Conservation (phyloP, 805 yeast genomes). For the Wickerhamomyces bovis region DNA sequence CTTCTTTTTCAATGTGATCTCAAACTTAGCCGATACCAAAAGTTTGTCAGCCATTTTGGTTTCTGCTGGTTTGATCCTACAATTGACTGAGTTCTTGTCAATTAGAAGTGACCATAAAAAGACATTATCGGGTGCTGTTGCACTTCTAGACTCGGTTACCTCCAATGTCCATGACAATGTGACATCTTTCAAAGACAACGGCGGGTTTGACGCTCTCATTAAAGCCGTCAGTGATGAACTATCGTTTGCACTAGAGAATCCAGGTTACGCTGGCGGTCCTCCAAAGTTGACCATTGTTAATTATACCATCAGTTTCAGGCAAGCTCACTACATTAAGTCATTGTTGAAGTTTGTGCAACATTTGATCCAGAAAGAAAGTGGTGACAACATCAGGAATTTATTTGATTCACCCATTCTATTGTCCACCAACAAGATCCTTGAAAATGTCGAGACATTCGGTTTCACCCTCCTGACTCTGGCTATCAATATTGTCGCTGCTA, state of each 20-base stretch:
- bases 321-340: slow-evolving; percentile 52
- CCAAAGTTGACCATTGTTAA: slow-evolving; percentile 45
- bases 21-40: slow-evolving; percentile 53
- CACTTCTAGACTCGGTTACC: slow-evolving; percentile 36
- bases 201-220: slow-evolving; percentile 63
- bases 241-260: slow-evolving; percentile 53
- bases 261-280: slow-evolving; percentile 52
- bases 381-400: slow-evolving; percentile 77
- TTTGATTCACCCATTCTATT: slow-evolving; percentile 77
- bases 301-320: slow-evolving; percentile 51
- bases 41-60: slow-evolving; percentile 51
- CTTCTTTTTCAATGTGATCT: slow-evolving; percentile 54
- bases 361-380: slow-evolving; percentile 65
- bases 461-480: slow-evolving; percentile 54
- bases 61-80: slow-evolving; percentile 69
- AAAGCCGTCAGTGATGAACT: slow-evolving; percentile 59
- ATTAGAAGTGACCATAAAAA: slow-evolving; percentile 46
- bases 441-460: slow-evolving; percentile 59
- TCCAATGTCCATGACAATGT: slow-evolving; percentile 41
- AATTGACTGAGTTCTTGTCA: slow-evolving; percentile 55
- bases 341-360: slow-evolving; percentile 58
- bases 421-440: slow-evolving; percentile 53
- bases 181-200: slow-evolving; percentile 54
- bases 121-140: slow-evolving; percentile 58
- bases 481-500: slow-evolving; percentile 57